These are phyloP conservation scores for Pseudocercospora macadamiae DNA, from an alignment of 2,329 filamentous ascomycete species.

Conservation along the genomic window DNA sequence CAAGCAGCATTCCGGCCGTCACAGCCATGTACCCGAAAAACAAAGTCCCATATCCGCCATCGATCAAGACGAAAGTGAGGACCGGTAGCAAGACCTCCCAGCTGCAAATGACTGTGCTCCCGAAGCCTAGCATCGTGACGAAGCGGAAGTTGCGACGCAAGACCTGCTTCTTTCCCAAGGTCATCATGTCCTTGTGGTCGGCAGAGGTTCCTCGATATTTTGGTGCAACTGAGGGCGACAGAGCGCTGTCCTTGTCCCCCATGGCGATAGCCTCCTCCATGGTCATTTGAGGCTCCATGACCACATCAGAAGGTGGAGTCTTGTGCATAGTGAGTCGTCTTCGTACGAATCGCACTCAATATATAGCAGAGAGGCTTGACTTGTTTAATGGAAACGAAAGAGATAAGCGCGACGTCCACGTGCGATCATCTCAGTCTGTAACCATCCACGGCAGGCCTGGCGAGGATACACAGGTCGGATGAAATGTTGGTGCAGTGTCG, in stretches of 20 bases:
- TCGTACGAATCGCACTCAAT: not conserved
- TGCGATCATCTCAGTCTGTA: not conserved
- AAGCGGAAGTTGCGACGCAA: constrained; percentile 14
- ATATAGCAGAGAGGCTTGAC: not conserved
- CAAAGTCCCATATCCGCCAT: constrained; percentile 10
- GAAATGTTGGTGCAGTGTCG: not conserved
- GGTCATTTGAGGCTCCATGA: constrained; percentile 5
- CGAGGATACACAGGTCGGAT: not conserved
- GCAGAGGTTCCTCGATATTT: constrained; percentile 29
- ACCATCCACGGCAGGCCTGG: not conserved
- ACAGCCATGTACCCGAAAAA: constrained; percentile 15
- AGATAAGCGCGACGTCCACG: not conserved
- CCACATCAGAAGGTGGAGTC: constrained; percentile 6
- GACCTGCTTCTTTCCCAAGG: constrained; percentile 29
- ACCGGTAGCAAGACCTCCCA: constrained; percentile 15
- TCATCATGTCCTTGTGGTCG: constrained; percentile 29
- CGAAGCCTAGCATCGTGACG: constrained; percentile 17
- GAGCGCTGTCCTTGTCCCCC: constrained; percentile 12
- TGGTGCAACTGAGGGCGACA: constrained; percentile 19
- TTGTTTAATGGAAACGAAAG: not conserved
- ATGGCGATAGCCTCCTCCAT: constrained; percentile 10
- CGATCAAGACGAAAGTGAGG: constrained; percentile 10
- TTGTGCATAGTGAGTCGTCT: not conserved
- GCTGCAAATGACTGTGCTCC: constrained; percentile 12
- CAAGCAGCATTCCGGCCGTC: constrained; percentile 4